These are phyloP conservation scores for Penicillium sp. DNA, from an alignment of 2,329 filamentous ascomycete species.

Conservation along the genomic window DNA sequence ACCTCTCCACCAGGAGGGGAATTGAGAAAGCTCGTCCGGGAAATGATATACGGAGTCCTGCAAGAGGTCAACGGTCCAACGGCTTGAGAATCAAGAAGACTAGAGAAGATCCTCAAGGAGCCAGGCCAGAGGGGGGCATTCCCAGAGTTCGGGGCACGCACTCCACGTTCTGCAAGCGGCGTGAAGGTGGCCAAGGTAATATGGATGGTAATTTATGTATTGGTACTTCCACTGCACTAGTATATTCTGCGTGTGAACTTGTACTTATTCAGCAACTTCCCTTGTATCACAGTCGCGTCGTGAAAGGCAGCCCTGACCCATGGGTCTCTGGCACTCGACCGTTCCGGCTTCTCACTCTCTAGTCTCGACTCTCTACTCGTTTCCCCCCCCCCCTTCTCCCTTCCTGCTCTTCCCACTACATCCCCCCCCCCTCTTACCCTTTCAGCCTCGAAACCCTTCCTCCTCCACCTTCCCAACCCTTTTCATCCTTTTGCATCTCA, in stretches of 20 bases:
- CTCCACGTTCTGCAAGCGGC: constrained; percentile 31
- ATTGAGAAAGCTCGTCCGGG: background rate
- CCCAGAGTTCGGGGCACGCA: constrained; percentile 26
- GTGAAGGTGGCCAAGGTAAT: background rate
- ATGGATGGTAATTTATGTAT: constrained; percentile 22
- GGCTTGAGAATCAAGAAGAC: background rate
- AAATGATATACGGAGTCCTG: background rate
- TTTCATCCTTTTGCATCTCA: constrained; percentile 18
- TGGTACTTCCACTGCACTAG: background rate
- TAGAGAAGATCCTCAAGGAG: no score
- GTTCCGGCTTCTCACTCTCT: constrained; percentile 26
- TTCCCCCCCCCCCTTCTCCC: constrained; percentile 26
- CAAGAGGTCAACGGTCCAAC: background rate
- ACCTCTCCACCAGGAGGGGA: background rate
- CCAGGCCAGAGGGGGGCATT: constrained; percentile 18
- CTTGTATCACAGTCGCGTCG: constrained; percentile 27
- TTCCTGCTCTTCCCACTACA: constrained; percentile 27
- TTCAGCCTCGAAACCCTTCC: constrained; percentile 20
- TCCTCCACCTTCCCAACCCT: constrained; percentile 17
- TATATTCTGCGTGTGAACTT: background rate
- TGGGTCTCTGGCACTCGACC: constrained; percentile 19
- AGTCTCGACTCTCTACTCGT: constrained; percentile 24
- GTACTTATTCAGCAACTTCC: background rate
- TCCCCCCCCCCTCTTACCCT: constrained; percentile 25
- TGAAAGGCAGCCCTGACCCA: constrained; percentile 26